These are phyloP conservation scores for Nasturtium officinale DNA, from an alignment of 345 rosid species.

Conservation along the genomic window DNA sequence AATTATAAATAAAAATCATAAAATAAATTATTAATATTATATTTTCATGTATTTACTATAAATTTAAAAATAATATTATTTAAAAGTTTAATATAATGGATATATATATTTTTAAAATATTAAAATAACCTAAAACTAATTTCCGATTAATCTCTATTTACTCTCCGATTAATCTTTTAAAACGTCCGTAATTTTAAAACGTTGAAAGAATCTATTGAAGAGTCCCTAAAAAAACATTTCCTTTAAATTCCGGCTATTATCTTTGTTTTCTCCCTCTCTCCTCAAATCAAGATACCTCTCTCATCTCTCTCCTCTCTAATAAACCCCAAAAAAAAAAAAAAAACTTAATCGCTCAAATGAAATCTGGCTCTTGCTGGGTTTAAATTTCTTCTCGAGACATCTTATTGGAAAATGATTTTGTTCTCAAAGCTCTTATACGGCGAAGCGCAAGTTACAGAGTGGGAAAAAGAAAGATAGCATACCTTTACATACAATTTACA, in stretches of 20 bases:
- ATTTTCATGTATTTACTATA: no score
- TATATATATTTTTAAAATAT: no score
- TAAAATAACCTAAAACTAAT: no score
- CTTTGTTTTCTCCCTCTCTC: no score
- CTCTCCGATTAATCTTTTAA: no score
- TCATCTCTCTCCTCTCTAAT: neutral
- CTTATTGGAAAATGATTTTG: conserved; percentile 16
- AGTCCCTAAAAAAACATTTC: neutral
- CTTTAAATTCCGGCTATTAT: neutral
- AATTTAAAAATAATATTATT: no score
- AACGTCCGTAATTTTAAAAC: no score
- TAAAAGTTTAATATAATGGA: no score
- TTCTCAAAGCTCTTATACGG: conserved; percentile 29
- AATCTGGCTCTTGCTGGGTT: neutral
- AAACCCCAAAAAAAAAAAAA: neutral
- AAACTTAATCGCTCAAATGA: neutral
- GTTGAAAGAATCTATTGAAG: no score
- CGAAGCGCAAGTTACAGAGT: conserved; percentile 34
- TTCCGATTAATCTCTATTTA: no score
- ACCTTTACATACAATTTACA: neutral
- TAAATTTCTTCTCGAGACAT: conserved; percentile 8
- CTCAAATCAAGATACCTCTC: neutral
- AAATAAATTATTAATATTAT: no score
- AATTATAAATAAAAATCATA: no score
- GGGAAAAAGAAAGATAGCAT: conserved; percentile 39